phyloP scores from a whole-genome alignment of 768 basidiomycete species.

The Harrya chromipes region DNA sequence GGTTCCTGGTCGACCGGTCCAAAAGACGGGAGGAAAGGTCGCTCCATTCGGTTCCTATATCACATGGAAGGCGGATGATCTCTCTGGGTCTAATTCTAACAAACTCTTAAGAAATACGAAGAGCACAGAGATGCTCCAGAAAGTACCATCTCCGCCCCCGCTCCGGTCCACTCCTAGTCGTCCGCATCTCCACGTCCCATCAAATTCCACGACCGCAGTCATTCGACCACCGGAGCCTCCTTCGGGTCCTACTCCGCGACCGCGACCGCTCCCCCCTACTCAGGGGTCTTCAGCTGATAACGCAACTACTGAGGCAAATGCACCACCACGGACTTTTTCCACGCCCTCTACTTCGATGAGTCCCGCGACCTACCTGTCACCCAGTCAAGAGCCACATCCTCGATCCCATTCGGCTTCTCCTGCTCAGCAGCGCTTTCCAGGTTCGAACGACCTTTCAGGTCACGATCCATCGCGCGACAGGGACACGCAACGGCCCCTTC shows the following conservation, averaged over 20 bases:
- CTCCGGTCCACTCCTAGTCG: constrained; percentile 33
- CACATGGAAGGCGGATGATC: constrained; percentile 31
- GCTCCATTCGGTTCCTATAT: constrained; percentile 23
- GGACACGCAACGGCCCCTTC: constrained; percentile 28
- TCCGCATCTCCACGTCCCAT: constrained; percentile 22
- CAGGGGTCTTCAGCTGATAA: constrained; percentile 21
- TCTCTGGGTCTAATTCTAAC: constrained; percentile 33
- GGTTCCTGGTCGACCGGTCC: constrained; percentile 21
- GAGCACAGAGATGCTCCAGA: constrained; percentile 30
- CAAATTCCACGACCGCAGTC: constrained; percentile 13
- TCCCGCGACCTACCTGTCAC: constrained; percentile 36
- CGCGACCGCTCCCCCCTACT: constrained; percentile 31
- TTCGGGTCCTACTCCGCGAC: constrained; percentile 18
- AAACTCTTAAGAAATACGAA: constrained; percentile 24
- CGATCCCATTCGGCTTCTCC: constrained; percentile 59
- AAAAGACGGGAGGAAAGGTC: constrained; percentile 22
- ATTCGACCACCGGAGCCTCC: constrained; percentile 19
- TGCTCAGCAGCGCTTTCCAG: constrained; percentile 31
- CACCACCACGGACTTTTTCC: constrained; percentile 19
- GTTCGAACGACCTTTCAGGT: constrained; percentile 11
- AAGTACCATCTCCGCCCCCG: constrained; percentile 11
- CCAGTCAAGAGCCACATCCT: constrained; percentile 54
- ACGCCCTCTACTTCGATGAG: constrained; percentile 19
- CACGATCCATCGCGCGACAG: constrained; percentile 26
- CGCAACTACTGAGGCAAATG: constrained; percentile 15